Conservation (phyloP, 1,284 basidiomycete species). For the Tylopilus orsonianus region DNA sequence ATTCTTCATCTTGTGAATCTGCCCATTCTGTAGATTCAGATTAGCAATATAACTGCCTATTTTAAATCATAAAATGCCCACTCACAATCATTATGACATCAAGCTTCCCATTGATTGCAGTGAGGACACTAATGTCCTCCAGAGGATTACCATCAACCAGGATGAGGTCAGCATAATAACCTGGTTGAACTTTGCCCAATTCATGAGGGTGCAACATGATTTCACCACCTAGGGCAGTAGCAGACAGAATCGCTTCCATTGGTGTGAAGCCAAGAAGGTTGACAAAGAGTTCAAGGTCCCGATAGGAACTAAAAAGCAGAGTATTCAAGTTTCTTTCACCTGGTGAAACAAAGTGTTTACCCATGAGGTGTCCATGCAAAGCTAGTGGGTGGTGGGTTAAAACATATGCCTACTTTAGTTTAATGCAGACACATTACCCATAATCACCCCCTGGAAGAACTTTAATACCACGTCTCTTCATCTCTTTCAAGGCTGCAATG, state of each 20-base stretch:
- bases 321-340: conserved; percentile 7
- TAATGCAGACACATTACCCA: conserved; percentile 20
- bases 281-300: conserved; percentile 38
- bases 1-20: conserved; percentile 23
- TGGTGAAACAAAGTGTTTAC: conserved; percentile 2
- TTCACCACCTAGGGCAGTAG: conserved; percentile 38
- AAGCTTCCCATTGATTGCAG: conserved; percentile 30
- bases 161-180: conserved; percentile 36
- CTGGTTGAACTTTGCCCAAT: conserved; percentile 37
- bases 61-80: neutral
- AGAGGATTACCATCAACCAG: conserved; percentile 36
- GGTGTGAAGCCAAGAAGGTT: conserved; percentile 36
- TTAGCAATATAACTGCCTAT: conserved; percentile 5
- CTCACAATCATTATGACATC: conserved; percentile 33
- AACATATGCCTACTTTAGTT: neutral
- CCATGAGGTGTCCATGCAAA: conserved; percentile 40
- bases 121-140: conserved; percentile 34
- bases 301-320: conserved; percentile 30
- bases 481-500: conserved; percentile 35
- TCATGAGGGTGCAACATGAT: conserved; percentile 36
- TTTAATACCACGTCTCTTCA: conserved; percentile 35
- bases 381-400: conserved; percentile 14
- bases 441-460: conserved; percentile 35
- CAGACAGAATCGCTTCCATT: conserved; percentile 38
- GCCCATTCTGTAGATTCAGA: conserved; percentile 24